These are phyloP conservation scores for Diversispora eburnea DNA, from an alignment of 192 early-diverging fungal genomes.

Conservation along the genomic window DNA sequence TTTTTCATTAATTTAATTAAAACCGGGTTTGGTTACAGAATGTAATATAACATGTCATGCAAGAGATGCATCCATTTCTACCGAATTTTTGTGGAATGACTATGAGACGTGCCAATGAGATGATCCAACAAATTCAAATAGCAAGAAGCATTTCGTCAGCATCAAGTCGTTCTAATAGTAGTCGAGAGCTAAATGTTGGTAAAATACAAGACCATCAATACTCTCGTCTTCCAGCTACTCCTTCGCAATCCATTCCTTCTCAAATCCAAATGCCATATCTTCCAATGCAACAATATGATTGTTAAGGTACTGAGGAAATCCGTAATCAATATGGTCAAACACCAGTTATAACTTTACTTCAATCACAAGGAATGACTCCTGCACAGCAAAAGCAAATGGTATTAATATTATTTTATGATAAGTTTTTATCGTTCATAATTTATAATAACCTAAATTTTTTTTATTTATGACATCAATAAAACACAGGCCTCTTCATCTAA, in stretches of 20 bases:
- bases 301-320: not conserved
- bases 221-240: not conserved
- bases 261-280: not conserved
- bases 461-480: no score
- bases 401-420: not conserved
- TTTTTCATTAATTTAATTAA: not conserved
- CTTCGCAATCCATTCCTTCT: no score
- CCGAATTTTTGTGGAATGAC: slow-evolving; percentile 92
- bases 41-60: slow-evolving; percentile 81
- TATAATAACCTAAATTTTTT: no score
- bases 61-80: slow-evolving; percentile 76
- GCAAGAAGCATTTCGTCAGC: not conserved
- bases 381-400: not conserved
- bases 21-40: slow-evolving; percentile 48
- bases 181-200: not conserved
- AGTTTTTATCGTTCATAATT: slow-evolving; percentile 25
- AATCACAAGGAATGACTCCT: not conserved
- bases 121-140: slow-evolving; percentile 79
- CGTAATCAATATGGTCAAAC: not conserved
- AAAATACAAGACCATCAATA: not conserved
- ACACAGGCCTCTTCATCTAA: slow-evolving; percentile 28
- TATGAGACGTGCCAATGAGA: slow-evolving; percentile 80
- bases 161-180: not conserved
- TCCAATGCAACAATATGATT: not conserved
- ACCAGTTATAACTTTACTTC: slow-evolving; percentile 3